These are phyloP conservation scores for Coemansia brasiliensis DNA, from an alignment of 192 early-diverging fungal genomes.

Conservation along the genomic window DNA sequence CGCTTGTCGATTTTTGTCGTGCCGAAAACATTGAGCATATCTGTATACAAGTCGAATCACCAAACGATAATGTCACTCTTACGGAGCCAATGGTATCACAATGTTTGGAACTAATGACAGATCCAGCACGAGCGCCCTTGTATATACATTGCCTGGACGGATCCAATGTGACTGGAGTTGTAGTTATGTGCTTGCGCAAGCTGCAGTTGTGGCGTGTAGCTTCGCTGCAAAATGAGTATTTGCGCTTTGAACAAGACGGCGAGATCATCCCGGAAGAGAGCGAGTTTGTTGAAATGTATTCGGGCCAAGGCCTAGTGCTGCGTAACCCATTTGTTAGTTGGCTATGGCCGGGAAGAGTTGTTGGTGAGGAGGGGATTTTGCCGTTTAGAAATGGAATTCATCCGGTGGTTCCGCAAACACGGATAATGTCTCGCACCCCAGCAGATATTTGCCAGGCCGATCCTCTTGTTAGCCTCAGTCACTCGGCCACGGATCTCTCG, in stretches of 20 bases:
- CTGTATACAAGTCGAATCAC: conserved; percentile 72
- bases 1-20: conserved; percentile 64
- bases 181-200: conserved; percentile 84
- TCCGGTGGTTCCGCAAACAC: conserved; percentile 33
- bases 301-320: conserved; percentile 23
- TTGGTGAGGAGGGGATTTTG: conserved; percentile 12
- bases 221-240: conserved; percentile 69
- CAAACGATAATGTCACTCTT: conserved; percentile 86
- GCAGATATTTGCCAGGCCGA: conserved; percentile 32
- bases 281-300: conserved; percentile 53
- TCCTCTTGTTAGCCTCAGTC: conserved; percentile 12
- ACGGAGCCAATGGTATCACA: conserved; percentile 70
- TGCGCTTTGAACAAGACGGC: conserved; percentile 61
- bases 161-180: conserved; percentile 78
- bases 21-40: conserved; percentile 65
- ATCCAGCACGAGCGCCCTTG: conserved; percentile 69
- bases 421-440: background rate
- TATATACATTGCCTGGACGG: conserved; percentile 94
- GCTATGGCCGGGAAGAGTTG: conserved; percentile 38
- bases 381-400: conserved; percentile 39
- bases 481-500: conserved; percentile 27
- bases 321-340: conserved; percentile 39
- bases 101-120: conserved; percentile 73
- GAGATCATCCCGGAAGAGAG: conserved; percentile 55
- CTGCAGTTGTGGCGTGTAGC: conserved; percentile 86